Base-by-base conservation (phyloP, 1,284 basidiomycete genomes). In the Cutaneotrichosporon sp. region DNA sequence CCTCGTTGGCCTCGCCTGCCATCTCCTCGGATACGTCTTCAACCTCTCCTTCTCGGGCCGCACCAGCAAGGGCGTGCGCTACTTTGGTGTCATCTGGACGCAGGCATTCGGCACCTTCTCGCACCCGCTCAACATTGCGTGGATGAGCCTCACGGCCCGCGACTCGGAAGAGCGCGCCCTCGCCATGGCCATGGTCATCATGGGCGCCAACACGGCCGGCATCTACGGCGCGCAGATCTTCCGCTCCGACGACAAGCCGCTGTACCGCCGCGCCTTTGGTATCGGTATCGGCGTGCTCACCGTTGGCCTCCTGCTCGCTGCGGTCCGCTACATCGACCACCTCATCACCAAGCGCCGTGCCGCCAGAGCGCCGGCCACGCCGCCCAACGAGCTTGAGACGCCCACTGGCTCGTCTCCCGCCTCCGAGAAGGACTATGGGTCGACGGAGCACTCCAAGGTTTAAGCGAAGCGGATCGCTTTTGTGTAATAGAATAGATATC, bases 201-300 rank as follows among this genome's bases (percentile, higher is more conserved):
- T 69, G 67, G 63, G 67, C 2, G 73, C 72, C 46, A 75, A 75
- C 58, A 58, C 58, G 2, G 72, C 72, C 0, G 73, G 70, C n/a
- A 72, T 72, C 31, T 67, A 70, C 56, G 73, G 72, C 3, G 67
- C 67, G 0, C 73, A 75, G 54, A 66, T 75, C 55, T 70, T 72
- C 65, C 69, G 73, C 55, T 51, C 56, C 10, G 70, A 72, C 59
- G 73, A 75, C 62, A 59, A 58, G 31, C 73, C 73, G 2, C 42
- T 49, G 27, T 76, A 76, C 56, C 66, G 67, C 46, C 66, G 70
- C 14, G 71, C 69, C 1, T 69, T 76, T 53, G 50, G 47, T 5
- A 69, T 72, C 52, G 63, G 62, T 47, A 69, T 73, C 33, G 67
- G 42, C 16, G 64, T 76, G 22, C 59, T 71, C 27, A 52, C 63